These are phyloP conservation scores for Parachaetomium inaequale DNA, from an alignment of 495 filamentous ascomycete species.

Conservation along the genomic window DNA sequence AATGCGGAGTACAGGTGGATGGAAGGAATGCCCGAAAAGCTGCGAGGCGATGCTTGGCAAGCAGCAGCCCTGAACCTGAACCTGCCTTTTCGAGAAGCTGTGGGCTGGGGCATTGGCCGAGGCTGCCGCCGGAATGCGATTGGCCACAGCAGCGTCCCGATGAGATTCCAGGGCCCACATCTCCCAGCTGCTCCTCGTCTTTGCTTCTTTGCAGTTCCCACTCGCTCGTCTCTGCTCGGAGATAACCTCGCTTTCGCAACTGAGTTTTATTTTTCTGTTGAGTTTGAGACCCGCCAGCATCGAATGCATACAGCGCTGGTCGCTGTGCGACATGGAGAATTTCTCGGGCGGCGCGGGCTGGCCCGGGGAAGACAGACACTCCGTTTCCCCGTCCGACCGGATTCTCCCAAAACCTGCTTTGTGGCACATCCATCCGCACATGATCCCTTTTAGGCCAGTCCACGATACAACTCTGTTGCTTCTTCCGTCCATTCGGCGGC, in stretches of 20 bases:
- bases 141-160: too few species aligned
- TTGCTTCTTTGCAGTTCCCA: too few species aligned
- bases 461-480: slow-evolving; percentile 9
- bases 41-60: background rate
- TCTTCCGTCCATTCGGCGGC: slow-evolving; percentile 3
- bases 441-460: slow-evolving; percentile 1
- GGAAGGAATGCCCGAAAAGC: background rate
- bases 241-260: too few species aligned
- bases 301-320: too few species aligned
- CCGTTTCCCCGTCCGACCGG: background rate
- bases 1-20: background rate
- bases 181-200: background rate
- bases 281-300: too few species aligned
- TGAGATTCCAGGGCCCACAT: slow-evolving; percentile 3
- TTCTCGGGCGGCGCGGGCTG: background rate
- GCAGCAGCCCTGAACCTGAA: background rate
- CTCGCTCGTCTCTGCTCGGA: too few species aligned
- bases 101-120: slow-evolving; percentile 10
- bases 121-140: too few species aligned
- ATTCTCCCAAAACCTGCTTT: slow-evolving; percentile 9
- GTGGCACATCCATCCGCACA: slow-evolving; percentile 4
- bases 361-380: background rate
- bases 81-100: slow-evolving; percentile 12
- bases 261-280: too few species aligned
- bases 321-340: background rate